Conservation (phyloP, 164 flowering plant genomes). For the Brasenia schreberi region DNA sequence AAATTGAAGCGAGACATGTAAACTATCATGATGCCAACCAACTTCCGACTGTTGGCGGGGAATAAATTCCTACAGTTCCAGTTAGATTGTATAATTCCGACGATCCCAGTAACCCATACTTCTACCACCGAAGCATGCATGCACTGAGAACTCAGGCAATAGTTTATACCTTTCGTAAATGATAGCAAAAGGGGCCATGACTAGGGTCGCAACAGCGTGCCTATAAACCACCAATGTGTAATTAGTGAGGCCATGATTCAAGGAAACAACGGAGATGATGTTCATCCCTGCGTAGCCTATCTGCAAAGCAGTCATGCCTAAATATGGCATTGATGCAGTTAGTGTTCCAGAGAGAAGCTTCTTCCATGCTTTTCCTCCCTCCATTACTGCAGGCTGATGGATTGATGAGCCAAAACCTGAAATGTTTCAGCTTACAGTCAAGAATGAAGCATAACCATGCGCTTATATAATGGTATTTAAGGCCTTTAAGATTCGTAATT, state of each 20-base stretch:
- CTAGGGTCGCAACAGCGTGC: conserved; percentile 1
- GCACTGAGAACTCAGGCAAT: not conserved
- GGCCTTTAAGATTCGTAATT: too few relatives aligned
- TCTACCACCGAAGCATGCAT: too few relatives aligned
- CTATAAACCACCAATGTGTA: conserved; percentile 3
- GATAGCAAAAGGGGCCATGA: conserved; percentile 2
- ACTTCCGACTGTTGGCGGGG: too few relatives aligned
- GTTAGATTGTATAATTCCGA: too few relatives aligned
- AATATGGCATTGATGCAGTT: not conserved
- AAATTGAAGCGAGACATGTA: too few relatives aligned
- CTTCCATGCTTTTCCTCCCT: not conserved
- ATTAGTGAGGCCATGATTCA: conserved; percentile 8
- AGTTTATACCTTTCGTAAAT: conserved; percentile 3
- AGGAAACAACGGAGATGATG: conserved; percentile 1
- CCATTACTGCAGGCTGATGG: not conserved
- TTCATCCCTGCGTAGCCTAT: conserved; percentile 12
- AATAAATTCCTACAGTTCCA: too few relatives aligned
- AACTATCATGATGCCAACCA: too few relatives aligned
- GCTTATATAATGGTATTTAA: too few relatives aligned
- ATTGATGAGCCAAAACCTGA: too few relatives aligned
- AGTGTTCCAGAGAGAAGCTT: not conserved
- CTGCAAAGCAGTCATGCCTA: conserved; percentile 6
- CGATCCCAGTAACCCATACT: too few relatives aligned
- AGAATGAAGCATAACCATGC: too few relatives aligned
- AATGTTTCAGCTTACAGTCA: too few relatives aligned